Conservation (phyloP, 2,329 filamentous ascomycete species). For the Fusarium concolor region DNA sequence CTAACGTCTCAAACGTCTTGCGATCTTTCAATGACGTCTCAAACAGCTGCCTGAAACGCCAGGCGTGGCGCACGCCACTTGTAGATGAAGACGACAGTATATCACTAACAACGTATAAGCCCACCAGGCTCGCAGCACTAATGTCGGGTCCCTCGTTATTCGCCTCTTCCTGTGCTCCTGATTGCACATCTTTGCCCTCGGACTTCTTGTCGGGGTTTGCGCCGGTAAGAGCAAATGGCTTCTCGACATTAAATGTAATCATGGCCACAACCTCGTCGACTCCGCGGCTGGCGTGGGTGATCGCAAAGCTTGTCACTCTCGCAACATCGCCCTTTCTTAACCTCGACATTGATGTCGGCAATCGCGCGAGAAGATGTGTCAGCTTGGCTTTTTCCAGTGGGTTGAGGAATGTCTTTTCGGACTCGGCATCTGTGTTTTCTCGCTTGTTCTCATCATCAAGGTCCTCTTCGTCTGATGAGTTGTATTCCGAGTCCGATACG, state of each 20-base stretch:
- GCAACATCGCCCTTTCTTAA: conserved; percentile 88
- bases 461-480: conserved; percentile 87
- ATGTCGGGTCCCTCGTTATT: conserved; percentile 66
- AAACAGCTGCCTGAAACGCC: conserved; percentile 86
- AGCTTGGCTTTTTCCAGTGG: conserved; percentile 87
- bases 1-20: conserved; percentile 80
- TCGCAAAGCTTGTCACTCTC: conserved; percentile 86
- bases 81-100: conserved; percentile 82
- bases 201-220: conserved; percentile 71
- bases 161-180: conserved; percentile 50
- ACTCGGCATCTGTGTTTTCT: conserved; percentile 58
- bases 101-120: conserved; percentile 81
- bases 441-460: conserved; percentile 68
- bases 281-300: conserved; percentile 85
- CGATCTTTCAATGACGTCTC: conserved; percentile 76
- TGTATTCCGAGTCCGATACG: conserved; percentile 84
- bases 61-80: conserved; percentile 83
- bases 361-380: conserved; percentile 81
- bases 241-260: conserved; percentile 83
- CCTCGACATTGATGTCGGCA: conserved; percentile 80
- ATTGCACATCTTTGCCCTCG: conserved; percentile 51
- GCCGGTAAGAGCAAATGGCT: conserved; percentile 78
- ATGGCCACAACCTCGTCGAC: conserved; percentile 93
- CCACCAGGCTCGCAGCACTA: conserved; percentile 81
- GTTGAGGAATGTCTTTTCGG: conserved; percentile 76